Evolutionary conservation across 1,284 basidiomycete species (phyloP), one percentile per base, ranked within the genome.

Genomic region (Ganoderma boninense): DNA sequence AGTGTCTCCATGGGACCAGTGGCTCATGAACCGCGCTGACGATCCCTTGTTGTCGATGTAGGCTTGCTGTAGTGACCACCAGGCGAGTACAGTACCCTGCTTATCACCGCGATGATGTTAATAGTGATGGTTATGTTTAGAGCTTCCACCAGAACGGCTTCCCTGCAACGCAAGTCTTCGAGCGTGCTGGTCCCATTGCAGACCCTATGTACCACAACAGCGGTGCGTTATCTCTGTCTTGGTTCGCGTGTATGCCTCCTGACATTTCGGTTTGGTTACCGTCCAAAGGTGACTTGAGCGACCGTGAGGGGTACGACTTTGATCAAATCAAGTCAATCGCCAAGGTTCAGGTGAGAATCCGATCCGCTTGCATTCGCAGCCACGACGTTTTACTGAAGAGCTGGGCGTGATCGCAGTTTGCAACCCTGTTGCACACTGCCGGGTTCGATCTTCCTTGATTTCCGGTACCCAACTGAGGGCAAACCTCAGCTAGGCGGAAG

Each of bases 41-140:
- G 29, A 18, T 20, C 7, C 11, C 44, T 70, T 44, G 13, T 46
- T n/a, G 42, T 10, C n/a, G 2, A n/a, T 40, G 43, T 64, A 89
- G 87, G 93, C 89, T 40, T 97, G 95, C 82, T 97, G 95, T 82
- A 95, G 94, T 74, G 95, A 96, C 77, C 95, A 97, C 79, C 91
- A 92, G 84, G 90, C 87, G 75, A 64, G 77, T 74, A 18, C 13
- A 13, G 16, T 20, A 23, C 4, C 57, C 18, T 20, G 35, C 57
- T 20, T 35, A 57, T 57, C 35, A 40, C n/a, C 20, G 35, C 5
- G 38, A 5, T 16, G 11, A 11, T 20, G 59, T 16, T 35, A 35
- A 60, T 13, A 23, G n/a, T n/a, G 29, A 29, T 38, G 10, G 35
- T 7, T 26, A 6, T 44, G 14, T 43, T 2, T 26, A 62, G 90